Percentiles rank a stretch among this genome's conserved stretches.
phyloP scores from a whole-genome alignment of 2,329 filamentous ascomycete species.

The Blumeria hordei region DNA sequence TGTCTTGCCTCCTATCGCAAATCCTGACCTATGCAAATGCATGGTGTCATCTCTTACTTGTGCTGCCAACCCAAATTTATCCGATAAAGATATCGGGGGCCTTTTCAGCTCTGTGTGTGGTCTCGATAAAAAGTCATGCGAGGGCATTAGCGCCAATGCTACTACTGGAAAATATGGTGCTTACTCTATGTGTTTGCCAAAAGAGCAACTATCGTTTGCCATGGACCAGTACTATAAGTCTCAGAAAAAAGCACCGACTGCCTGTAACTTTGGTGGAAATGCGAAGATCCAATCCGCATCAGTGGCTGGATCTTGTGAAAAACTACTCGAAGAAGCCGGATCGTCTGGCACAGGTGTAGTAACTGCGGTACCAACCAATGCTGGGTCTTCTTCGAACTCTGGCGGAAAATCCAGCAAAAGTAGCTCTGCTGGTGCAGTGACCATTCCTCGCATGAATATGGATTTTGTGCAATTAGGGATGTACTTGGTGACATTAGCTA shows the following conservation, averaged over 20 bases:
- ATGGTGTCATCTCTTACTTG: conserved; percentile 58
- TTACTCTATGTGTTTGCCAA: conserved; percentile 51
- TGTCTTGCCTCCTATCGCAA: conserved; percentile 58
- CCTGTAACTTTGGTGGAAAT: conserved; percentile 49
- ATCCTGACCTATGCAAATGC: conserved; percentile 59
- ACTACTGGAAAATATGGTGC: conserved; percentile 47
- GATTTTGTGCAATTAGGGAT: conserved; percentile 23
- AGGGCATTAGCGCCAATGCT: conserved; percentile 42
- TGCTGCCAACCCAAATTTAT: conserved; percentile 32
- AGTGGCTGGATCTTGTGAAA: conserved; percentile 28
- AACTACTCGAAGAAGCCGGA: conserved; percentile 37
- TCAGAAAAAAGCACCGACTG: conserved; percentile 26
- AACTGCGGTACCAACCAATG: conserved; percentile 21
- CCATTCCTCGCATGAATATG: conserved; percentile 21
- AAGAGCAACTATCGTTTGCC: conserved; percentile 48
- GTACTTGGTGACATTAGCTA: conserved; percentile 23
- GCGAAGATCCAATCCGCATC: conserved; percentile 27
- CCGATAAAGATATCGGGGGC: conserved; percentile 31
- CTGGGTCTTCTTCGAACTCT: conserved; percentile 10
- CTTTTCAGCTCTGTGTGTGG: conserved; percentile 60
- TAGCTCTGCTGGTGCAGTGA: conserved; percentile 18
- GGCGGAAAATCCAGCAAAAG: conserved; percentile 10
- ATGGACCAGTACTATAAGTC: conserved; percentile 48
- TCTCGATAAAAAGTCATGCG: conserved; percentile 28
- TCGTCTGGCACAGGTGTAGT: conserved; percentile 32